phyloP scores from a whole-genome alignment of 75 land plant species.

The Selaginella tamariscina region DNA sequence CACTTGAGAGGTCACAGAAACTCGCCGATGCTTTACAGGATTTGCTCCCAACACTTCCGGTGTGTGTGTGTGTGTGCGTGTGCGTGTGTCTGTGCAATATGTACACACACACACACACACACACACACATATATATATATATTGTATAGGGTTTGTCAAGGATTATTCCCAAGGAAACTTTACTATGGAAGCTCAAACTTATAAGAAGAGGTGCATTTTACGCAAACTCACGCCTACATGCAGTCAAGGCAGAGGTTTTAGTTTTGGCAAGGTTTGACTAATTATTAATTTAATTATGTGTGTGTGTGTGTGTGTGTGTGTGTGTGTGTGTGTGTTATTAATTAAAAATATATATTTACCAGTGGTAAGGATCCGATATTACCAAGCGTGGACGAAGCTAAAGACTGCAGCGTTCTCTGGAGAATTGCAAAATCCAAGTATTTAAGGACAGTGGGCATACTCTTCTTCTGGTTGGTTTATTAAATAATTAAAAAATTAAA shows the following conservation, averaged over 20 bases:
- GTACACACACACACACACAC: neutral
- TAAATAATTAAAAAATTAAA: neutral
- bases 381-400: conserved; percentile 76
- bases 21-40: neutral
- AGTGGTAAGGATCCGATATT: conserved; percentile 52
- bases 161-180: conserved; percentile 54
- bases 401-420: conserved; percentile 33
- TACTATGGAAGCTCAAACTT: conserved; percentile 77
- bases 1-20: conserved; percentile 17
- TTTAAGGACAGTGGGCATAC: conserved; percentile 84
- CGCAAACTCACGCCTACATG: conserved; percentile 87
- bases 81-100: neutral
- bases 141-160: neutral
- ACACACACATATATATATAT: too few species aligned
- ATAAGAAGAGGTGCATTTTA: conserved; percentile 54
- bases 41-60: conserved; percentile 61
- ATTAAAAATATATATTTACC: neutral
- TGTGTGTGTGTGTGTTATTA: neutral
- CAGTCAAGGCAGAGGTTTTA: conserved; percentile 76
- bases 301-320: neutral
- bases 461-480: conserved; percentile 54
- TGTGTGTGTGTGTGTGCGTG: conserved; percentile 20
- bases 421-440: conserved; percentile 54
- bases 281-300: neutral
- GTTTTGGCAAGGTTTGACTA: conserved; percentile 62